Evolutionary conservation across 2,329 filamentous ascomycete species (phyloP).

Genomic region (Exophiala bonariae): DNA sequence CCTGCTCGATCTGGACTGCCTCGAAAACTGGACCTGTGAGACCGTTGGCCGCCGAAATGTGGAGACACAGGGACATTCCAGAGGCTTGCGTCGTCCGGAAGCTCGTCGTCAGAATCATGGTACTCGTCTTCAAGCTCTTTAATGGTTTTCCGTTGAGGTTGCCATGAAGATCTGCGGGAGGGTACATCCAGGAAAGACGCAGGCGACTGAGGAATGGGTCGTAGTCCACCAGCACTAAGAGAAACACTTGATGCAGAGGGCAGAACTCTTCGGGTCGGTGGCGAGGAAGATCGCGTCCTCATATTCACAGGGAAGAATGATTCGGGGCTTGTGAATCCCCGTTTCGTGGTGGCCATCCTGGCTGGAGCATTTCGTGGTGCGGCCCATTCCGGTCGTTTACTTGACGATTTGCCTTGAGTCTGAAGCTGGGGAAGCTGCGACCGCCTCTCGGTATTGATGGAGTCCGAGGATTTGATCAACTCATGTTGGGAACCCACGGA

Average conservation of each 20-base stretch:
- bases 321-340: constrained; percentile 19
- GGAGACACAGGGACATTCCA: constrained; percentile 54
- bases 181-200: constrained; percentile 18
- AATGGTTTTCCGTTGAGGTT: constrained; percentile 46
- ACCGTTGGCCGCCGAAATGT: constrained; percentile 41
- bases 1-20: constrained; percentile 41
- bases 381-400: constrained; percentile 9
- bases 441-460: constrained; percentile 5
- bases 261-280: constrained; percentile 15
- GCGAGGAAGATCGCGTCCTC: constrained; percentile 23
- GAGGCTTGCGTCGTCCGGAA: constrained; percentile 51
- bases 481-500: constrained; percentile 32
- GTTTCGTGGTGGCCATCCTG: constrained; percentile 11
- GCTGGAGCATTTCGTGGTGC: constrained; percentile 4
- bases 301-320: constrained; percentile 11
- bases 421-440: constrained; percentile 18
- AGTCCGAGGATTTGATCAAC: constrained; percentile 16
- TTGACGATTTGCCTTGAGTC: constrained; percentile 9
- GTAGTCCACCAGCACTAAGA: constrained; percentile 18
- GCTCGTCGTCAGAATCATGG: constrained; percentile 51
- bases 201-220: constrained; percentile 21
- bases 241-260: constrained; percentile 13
- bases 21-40: constrained; percentile 36
- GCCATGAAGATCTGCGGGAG: constrained; percentile 40
- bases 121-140: constrained; percentile 52